A percentile compares a stretch with the other conserved stretches of the same genome.
These are phyloP conservation scores for Kodamaea kakaduensis DNA, from an alignment of 805 yeast species.

Conservation along the genomic window DNA sequence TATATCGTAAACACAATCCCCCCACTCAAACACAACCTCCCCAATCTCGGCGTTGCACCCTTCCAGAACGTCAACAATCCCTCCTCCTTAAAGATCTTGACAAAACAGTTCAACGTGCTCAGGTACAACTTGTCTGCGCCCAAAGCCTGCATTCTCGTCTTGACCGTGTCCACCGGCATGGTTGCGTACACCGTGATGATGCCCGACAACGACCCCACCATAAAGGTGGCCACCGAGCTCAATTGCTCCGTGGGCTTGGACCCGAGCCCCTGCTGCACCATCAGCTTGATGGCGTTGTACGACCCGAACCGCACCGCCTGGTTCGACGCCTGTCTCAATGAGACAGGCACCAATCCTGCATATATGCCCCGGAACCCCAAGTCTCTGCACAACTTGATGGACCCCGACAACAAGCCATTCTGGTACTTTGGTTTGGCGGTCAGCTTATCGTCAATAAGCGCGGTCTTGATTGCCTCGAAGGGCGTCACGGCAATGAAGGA, in stretches of 20 bases:
- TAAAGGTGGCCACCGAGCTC: constrained; percentile 74
- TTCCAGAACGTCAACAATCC: constrained; percentile 93
- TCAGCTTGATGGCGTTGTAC: constrained; percentile 79
- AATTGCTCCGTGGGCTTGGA: constrained; percentile 70
- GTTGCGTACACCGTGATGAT: constrained; percentile 85
- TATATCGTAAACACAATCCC: constrained; percentile 96
- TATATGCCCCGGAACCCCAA: constrained; percentile 81
- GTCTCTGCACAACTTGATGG: constrained; percentile 63
- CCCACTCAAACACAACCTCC: constrained; percentile 87
- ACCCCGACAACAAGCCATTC: constrained; percentile 56
- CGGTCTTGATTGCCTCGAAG: constrained; percentile 94
- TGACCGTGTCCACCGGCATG: constrained; percentile 94
- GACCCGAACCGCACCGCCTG: constrained; percentile 93
- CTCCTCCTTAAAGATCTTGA: constrained; percentile 74
- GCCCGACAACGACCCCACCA: constrained; percentile 89
- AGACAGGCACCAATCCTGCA: constrained; percentile 87
- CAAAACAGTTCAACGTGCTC: constrained; percentile 80
- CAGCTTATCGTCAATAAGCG: constrained; percentile 89
- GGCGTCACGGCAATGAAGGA: constrained; percentile 94
- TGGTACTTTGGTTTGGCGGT: constrained; percentile 73
- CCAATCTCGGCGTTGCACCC: constrained; percentile 96
- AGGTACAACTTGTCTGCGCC: constrained; percentile 68
- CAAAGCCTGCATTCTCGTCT: constrained; percentile 94
- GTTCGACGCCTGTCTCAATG: constrained; percentile 93
- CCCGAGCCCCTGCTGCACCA: constrained; percentile 66